Evolutionary conservation across 768 basidiomycete genomes (phyloP).

Genomic region (Naganishia antarctica): DNA sequence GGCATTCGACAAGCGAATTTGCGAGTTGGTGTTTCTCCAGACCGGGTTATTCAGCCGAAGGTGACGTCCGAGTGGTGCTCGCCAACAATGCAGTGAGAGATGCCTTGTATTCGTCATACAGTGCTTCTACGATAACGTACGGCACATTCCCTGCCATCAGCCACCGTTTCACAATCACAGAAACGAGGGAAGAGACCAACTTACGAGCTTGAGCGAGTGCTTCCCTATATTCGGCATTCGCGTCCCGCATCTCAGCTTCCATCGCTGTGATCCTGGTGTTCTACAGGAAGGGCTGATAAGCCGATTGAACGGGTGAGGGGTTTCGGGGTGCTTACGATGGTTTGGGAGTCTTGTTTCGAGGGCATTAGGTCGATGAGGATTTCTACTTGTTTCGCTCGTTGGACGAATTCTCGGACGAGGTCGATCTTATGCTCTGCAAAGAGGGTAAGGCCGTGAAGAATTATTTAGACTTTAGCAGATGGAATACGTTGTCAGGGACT

Average conservation of each 20-base stretch:
- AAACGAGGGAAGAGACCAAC: not conserved
- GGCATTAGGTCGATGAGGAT: conserved; percentile 20
- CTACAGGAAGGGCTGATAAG: not conserved
- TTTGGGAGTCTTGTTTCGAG: conserved; percentile 4
- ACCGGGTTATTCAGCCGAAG: not conserved
- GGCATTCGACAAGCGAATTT: too few relatives aligned
- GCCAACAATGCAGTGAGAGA: conserved; percentile 1
- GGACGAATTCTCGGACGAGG: conserved; percentile 14
- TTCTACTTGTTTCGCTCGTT: conserved; percentile 23
- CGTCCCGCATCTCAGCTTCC: not conserved
- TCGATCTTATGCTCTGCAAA: conserved; percentile 17
- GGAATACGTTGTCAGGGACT: too few relatives aligned
- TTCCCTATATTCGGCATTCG: conserved; percentile 6
- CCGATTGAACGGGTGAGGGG: not conserved
- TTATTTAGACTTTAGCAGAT: too few relatives aligned
- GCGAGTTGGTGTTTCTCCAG: too few relatives aligned
- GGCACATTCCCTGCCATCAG: too few relatives aligned
- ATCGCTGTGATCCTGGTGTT: conserved; percentile 4
- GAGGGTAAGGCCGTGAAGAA: not conserved
- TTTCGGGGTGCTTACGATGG: conserved; percentile 12
- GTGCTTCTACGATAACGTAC: not conserved
- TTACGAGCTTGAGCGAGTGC: not conserved
- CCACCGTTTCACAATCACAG: not conserved
- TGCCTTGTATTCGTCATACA: conserved; percentile 15
- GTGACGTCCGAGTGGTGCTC: not conserved